phyloP scores from a whole-genome alignment of 805 yeast genomes.

The Saturnispora sanitii region DNA sequence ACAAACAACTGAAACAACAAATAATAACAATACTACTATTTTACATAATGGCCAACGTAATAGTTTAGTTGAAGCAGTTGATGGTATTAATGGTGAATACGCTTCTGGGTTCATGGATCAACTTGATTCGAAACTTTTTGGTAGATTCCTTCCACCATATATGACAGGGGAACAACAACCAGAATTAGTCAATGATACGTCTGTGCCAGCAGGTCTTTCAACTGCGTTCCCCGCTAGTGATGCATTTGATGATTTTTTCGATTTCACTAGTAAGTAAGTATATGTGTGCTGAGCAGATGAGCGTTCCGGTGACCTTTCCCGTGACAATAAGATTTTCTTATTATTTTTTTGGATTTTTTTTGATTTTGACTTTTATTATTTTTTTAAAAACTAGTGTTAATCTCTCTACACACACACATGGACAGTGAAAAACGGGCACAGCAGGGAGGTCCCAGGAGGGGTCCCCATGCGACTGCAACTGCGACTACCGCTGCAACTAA shows the following conservation, averaged over 20 bases:
- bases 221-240: conserved; percentile 2
- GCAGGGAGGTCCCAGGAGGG: too few relatives aligned
- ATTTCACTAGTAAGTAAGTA: too few relatives aligned
- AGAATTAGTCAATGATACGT: not conserved
- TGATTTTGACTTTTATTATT: too few relatives aligned
- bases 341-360: too few relatives aligned
- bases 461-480: too few relatives aligned
- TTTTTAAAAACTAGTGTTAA: too few relatives aligned
- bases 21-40: not conserved
- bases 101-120: conserved; percentile 81
- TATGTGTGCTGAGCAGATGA: not conserved
- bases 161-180: conserved; percentile 57
- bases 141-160: conserved; percentile 74
- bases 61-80: not conserved
- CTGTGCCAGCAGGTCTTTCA: conserved; percentile 5
- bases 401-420: too few relatives aligned
- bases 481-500: too few relatives aligned
- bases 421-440: too few relatives aligned
- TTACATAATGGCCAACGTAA: not conserved
- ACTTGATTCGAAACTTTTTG: conserved; percentile 76
- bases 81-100: conserved; percentile 29
- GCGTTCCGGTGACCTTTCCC: too few relatives aligned
- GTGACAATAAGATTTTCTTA: too few relatives aligned
- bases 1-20: not conserved
- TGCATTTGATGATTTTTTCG: conserved; percentile 1